Evolutionary conservation across 78 protist species (phyloP), one percentile per base, ranked within the genome.

Genomic region (Trichosphaerium sp.): DNA sequence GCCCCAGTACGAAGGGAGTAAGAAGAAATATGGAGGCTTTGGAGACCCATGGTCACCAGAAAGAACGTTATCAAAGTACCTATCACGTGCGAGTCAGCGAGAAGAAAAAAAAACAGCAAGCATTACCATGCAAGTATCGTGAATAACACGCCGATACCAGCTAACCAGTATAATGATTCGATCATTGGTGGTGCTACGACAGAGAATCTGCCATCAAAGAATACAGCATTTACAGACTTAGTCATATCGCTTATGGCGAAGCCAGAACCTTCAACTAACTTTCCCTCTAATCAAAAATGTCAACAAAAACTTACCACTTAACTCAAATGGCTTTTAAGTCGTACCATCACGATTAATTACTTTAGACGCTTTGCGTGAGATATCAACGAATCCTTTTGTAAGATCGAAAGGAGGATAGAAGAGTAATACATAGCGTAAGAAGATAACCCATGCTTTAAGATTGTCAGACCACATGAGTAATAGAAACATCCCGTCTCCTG

Each of bases 51-150:
- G 78, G 26, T 78, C 69, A 5, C 69, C 59, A 21, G 84, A 77
- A 8, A 78, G 54, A 7, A 78, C 55, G 56, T 78, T 69, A 10
- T 78, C 84, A 54, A 78, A 78, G 57, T 78, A 78, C 84, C 84
- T n/a, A n/a, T n/a, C n/a, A n/a, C n/a, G n/a, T n/a, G n/a, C n/a
- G n/a, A n/a, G n/a, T n/a, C n/a, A n/a, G n/a, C n/a, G n/a, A n/a
- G n/a, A n/a, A n/a, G n/a, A 78, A 21, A 77, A 69, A 8, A 69
- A 23, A 31, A 63, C 23, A 26, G 48, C 41, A 61, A 64, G 70
- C 6, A 32, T 55, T 26, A 61, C 34, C 7, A 54, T 4, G 2
- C 65, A 38, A 7, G 43, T 52, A 4, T 71, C 0, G 4, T 71
- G 18, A 40, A 41, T n/a, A 25, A 54, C 25, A 5, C 69, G 18